phyloP scores from a whole-genome alignment of 164 flowering plant species.

The Stephania yunnanensis region DNA sequence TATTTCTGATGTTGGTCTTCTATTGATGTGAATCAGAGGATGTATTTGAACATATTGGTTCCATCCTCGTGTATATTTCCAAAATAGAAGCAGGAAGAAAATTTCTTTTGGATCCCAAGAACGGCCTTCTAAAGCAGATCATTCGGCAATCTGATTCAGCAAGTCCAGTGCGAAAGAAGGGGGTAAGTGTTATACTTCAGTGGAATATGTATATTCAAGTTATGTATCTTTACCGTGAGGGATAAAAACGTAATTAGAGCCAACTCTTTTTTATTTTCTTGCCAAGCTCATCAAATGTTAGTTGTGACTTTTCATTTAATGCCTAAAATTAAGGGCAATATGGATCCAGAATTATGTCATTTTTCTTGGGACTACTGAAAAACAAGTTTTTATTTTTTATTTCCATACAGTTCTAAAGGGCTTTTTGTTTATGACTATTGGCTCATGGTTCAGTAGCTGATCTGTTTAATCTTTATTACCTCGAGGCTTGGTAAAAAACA shows the following conservation, averaged over 20 bases:
- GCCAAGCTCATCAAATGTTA: neutral
- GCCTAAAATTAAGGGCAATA: neutral
- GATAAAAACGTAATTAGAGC: neutral
- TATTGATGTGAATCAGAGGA: slow-evolving; percentile 47
- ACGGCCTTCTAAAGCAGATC: slow-evolving; percentile 80
- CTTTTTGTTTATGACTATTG: too few species aligned
- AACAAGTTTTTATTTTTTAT: too few species aligned
- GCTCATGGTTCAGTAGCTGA: neutral
- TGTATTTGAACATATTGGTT: slow-evolving; percentile 88
- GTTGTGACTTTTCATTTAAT: neutral
- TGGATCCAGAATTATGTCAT: neutral
- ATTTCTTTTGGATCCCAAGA: slow-evolving; percentile 66
- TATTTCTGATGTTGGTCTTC: slow-evolving; percentile 2
- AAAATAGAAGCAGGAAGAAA: slow-evolving; percentile 68
- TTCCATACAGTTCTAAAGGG: too few species aligned
- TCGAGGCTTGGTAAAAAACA: neutral
- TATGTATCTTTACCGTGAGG: neutral
- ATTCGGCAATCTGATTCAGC: slow-evolving; percentile 80
- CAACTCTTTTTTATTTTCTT: neutral
- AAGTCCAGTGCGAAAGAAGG: slow-evolving; percentile 66
- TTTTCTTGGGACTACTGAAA: neutral
- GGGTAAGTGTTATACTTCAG: slow-evolving; percentile 43
- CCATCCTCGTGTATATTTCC: slow-evolving; percentile 83
- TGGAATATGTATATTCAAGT: neutral
- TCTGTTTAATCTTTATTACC: neutral